phyloP scores from a whole-genome alignment of 352 stramenopile species.

The Aphanomyces invadans region DNA sequence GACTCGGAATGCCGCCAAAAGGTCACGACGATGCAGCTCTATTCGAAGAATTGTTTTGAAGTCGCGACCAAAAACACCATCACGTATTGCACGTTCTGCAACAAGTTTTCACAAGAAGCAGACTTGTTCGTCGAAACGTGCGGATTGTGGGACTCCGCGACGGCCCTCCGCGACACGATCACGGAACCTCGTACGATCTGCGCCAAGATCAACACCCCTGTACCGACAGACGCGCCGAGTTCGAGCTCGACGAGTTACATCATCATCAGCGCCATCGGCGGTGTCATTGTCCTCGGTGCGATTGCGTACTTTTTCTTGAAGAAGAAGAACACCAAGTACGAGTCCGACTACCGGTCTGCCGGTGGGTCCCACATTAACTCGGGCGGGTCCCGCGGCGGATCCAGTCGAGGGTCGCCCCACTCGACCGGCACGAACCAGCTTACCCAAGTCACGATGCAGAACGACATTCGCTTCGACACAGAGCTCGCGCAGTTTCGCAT shows the following conservation, averaged over 20 bases:
- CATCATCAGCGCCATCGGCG: constrained; percentile 36
- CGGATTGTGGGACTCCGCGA: constrained; percentile 13
- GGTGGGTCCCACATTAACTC: background rate
- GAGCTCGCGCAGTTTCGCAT: constrained; percentile 45
- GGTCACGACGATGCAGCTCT: background rate
- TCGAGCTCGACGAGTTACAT: constrained; percentile 36
- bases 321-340: background rate
- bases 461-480: constrained; percentile 47
- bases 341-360: background rate
- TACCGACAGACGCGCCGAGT: constrained; percentile 8
- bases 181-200: background rate
- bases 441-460: constrained; percentile 4
- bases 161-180: background rate
- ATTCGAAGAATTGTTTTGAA: background rate
- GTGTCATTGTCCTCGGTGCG: constrained; percentile 36
- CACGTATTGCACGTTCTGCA: constrained; percentile 2
- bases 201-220: background rate
- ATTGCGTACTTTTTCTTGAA: constrained; percentile 41
- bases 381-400: constrained; percentile 24
- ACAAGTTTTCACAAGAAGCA: background rate
- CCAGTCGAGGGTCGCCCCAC: constrained; percentile 2
- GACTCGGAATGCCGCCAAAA: background rate
- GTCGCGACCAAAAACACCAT: background rate
- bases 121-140: constrained; percentile 9
- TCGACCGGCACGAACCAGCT: constrained; percentile 26